These are phyloP conservation scores for Plasmodium blacklocki DNA, from an alignment of 169 alveolate genomes.

Conservation along the genomic window DNA sequence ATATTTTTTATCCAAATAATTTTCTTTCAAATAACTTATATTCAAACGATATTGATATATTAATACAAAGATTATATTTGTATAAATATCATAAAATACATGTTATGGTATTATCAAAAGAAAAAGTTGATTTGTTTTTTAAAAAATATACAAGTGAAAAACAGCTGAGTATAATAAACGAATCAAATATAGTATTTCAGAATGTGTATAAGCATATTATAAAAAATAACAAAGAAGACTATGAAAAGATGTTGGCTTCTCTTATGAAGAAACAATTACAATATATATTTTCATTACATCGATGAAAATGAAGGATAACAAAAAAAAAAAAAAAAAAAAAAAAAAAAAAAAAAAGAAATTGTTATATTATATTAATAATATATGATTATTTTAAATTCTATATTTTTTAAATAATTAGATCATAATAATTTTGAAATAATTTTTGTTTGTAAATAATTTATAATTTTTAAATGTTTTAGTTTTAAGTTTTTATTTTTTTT, in stretches of 20 bases:
- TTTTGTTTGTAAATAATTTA: too few species aligned
- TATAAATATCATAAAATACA: conserved; percentile 62
- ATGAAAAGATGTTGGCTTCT: conserved; percentile 11
- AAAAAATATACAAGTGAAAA: conserved; percentile 35
- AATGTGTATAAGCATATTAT: conserved; percentile 43
- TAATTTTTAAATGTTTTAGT: too few species aligned
- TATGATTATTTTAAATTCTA: too few species aligned
- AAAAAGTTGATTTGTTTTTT: conserved; percentile 52
- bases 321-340: conserved; percentile 2
- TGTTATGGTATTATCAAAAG: conserved; percentile 69
- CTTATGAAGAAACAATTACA: conserved; percentile 66
- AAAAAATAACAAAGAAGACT: neutral
- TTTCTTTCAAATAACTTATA: conserved; percentile 1
- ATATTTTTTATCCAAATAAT: neutral
- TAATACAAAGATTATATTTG: conserved; percentile 65
- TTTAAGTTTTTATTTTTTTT: too few species aligned
- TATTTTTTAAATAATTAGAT: too few species aligned
- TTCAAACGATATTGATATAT: conserved; percentile 35
- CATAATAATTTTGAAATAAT: too few species aligned
- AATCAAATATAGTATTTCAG: conserved; percentile 50
- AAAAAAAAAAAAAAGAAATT: neutral
- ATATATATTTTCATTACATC: conserved; percentile 30
- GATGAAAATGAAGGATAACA: neutral
- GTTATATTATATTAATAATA: too few species aligned
- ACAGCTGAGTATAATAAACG: conserved; percentile 41